Evolutionary conservation across 1,284 basidiomycete genomes (phyloP).

Genomic region (Ustilago crameri): DNA sequence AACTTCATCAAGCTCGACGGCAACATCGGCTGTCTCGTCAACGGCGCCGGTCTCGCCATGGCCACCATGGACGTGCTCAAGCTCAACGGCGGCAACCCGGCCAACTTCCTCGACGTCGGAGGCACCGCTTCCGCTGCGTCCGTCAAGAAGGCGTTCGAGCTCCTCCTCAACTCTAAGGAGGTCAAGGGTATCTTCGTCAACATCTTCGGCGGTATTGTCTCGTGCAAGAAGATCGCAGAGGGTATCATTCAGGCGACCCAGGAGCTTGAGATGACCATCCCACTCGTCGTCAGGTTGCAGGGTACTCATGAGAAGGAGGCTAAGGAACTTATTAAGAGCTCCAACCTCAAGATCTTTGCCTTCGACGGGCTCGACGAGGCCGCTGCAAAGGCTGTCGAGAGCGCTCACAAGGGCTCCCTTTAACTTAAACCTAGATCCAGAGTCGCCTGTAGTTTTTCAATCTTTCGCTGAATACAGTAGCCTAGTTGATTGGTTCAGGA

Average conservation of each 20-base stretch:
- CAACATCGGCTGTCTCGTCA: conserved; percentile 96
- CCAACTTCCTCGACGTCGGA: conserved; percentile 98
- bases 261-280: conserved; percentile 85
- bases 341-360: conserved; percentile 77
- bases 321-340: conserved; percentile 80
- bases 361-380: conserved; percentile 53
- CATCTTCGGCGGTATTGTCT: conserved; percentile 84
- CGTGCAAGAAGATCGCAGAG: conserved; percentile 80
- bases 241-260: conserved; percentile 98
- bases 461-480: too few species aligned
- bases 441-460: too few species aligned
- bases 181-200: conserved; percentile 99
- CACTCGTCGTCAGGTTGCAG: conserved; percentile 92
- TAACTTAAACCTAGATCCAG: conserved; percentile 5
- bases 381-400: conserved; percentile 52
- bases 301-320: conserved; percentile 96
- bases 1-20: conserved; percentile 99
- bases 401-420: conserved; percentile 41
- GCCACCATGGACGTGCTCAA: conserved; percentile 99
- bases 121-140: conserved; percentile 97
- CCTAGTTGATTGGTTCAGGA: too few species aligned
- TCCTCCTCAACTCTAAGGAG: conserved; percentile 86
- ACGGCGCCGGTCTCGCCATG: conserved; percentile 99
- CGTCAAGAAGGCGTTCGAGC: conserved; percentile 99
- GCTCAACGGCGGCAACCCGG: conserved; percentile 78